phyloP scores from a whole-genome alignment of 208 protist genomes.

The Naegleria fowleri region DNA sequence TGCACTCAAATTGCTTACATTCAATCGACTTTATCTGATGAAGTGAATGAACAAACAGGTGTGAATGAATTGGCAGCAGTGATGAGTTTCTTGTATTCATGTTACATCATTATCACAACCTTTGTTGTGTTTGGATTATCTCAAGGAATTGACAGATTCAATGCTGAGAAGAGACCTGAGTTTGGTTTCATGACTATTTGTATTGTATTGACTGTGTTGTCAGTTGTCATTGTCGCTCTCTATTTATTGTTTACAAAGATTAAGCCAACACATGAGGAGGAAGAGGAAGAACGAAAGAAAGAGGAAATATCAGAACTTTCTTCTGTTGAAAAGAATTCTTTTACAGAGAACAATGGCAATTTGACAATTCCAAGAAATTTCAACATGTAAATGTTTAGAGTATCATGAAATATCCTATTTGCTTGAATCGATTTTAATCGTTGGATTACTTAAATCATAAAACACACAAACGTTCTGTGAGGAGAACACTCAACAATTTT shows the following conservation, averaged over 20 bases:
- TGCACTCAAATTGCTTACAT: not conserved
- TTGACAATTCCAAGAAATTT: no score
- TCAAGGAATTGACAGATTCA: not conserved
- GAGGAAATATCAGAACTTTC: no score
- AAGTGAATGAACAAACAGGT: not conserved
- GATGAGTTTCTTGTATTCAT: not conserved
- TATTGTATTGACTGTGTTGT: not conserved
- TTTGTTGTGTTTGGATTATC: not conserved
- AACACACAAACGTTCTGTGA: no score
- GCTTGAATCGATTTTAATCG: no score
- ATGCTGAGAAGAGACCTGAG: not conserved
- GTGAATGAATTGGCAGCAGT: not conserved
- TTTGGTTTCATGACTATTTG: constrained; percentile 6
- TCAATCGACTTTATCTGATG: not conserved
- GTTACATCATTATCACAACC: not conserved
- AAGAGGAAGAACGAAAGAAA: not conserved
- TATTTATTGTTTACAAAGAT: not conserved
- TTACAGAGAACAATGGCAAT: no score
- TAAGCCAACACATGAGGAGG: not conserved
- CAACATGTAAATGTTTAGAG: no score
- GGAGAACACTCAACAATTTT: no score
- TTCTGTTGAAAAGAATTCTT: no score
- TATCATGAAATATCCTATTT: no score
- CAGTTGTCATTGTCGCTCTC: not conserved
- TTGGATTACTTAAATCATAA: no score